A percentile compares a stretch with the other conserved stretches of the same genome.
Conservation (phyloP, 768 basidiomycete species). For the Amanita molliuscula region DNA sequence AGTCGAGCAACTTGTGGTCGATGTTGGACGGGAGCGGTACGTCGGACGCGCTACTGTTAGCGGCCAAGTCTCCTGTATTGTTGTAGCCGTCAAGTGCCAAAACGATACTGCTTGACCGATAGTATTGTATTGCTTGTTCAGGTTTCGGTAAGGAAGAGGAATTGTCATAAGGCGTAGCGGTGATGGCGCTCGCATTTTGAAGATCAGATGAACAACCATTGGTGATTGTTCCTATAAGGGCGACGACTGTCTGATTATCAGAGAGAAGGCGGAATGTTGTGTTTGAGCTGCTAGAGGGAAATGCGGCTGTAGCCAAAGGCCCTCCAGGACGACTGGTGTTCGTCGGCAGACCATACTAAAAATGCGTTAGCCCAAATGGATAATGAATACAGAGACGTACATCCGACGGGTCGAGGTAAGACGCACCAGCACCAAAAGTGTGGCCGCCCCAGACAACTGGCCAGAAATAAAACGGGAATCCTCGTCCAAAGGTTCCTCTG, state of each 20-base stretch:
- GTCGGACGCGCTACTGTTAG: conserved; percentile 28
- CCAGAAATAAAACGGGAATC: conserved; percentile 62
- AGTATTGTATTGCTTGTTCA: conserved; percentile 57
- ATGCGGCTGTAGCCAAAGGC: conserved; percentile 30
- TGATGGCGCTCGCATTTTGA: conserved; percentile 13
- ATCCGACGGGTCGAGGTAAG: conserved; percentile 12
- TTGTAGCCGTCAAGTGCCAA: conserved; percentile 61
- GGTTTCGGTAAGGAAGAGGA: conserved; percentile 26
- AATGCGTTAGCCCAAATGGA: not conserved
- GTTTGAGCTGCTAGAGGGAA: conserved; percentile 26
- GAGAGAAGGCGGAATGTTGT: conserved; percentile 37
- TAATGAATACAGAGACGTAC: not conserved
- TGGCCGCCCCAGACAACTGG: conserved; percentile 43
- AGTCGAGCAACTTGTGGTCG: conserved; percentile 38
- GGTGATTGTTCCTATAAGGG: conserved; percentile 31
- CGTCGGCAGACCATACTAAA: conserved; percentile 10
- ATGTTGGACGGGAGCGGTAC: conserved; percentile 42
- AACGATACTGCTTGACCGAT: conserved; percentile 53
- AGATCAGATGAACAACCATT: conserved; percentile 27
- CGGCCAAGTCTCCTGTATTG: conserved; percentile 38
- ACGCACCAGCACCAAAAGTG: conserved; percentile 14
- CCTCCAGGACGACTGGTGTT: conserved; percentile 45
- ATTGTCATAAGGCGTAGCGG: conserved; percentile 20
- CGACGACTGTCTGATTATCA: conserved; percentile 35
- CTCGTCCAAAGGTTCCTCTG: conserved; percentile 35